A percentile compares a stretch with the other conserved stretches of the same genome.
These are phyloP conservation scores for Tetrapisispora pingtungensis DNA, from an alignment of 805 yeast species.

Conservation along the genomic window DNA sequence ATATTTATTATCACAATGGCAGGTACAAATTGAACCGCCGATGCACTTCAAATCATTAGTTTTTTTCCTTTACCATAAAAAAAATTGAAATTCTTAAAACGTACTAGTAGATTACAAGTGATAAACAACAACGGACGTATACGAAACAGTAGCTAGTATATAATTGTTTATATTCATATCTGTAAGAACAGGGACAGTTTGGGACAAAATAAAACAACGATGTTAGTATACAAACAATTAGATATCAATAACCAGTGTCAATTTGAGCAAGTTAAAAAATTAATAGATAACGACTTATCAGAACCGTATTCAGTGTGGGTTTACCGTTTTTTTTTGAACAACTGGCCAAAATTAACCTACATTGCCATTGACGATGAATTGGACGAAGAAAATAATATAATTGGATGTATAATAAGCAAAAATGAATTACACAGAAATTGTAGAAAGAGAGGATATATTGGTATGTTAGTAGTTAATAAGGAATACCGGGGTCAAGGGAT, in stretches of 20 bases:
- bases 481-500: slow-evolving; percentile 68
- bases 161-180: no score
- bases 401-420: slow-evolving; percentile 84
- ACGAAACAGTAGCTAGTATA: no score
- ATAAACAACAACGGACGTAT: no score
- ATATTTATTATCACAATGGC: no score
- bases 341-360: slow-evolving; percentile 81
- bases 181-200: no score
- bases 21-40: no score
- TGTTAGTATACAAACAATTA: slow-evolving; percentile 15
- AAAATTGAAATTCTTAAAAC: no score
- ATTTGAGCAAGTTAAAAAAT: slow-evolving; percentile 39
- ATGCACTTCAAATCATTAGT: no score
- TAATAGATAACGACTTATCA: slow-evolving; percentile 66
- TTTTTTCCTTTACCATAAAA: no score
- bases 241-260: slow-evolving; percentile 26
- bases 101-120: no score
- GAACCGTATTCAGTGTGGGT: slow-evolving; percentile 95
- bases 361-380: slow-evolving; percentile 39
- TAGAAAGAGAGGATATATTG: slow-evolving; percentile 82
- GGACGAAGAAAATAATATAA: slow-evolving; percentile 26
- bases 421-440: slow-evolving; percentile 60
- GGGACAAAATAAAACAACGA: no score
- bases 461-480: slow-evolving; percentile 84
- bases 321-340: slow-evolving; percentile 77